Evolutionary conservation across 805 yeast genomes (phyloP), one percentile per base, ranked within the genome.

Genomic region (Starmerella vitae): DNA sequence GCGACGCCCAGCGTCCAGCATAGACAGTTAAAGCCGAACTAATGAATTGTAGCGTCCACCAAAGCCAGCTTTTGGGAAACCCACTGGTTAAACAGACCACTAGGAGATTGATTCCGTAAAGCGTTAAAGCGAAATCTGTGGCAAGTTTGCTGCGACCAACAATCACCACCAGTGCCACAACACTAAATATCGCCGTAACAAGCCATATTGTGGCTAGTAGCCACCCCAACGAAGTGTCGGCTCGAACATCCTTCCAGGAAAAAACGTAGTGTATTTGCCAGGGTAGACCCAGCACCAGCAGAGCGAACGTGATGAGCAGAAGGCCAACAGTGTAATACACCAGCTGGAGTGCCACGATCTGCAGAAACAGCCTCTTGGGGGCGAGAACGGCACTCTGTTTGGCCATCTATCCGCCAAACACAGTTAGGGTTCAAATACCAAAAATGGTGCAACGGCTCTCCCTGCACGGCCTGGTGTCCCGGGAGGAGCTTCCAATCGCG

Each of bases 111-210:
- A 91, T 70, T 18, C 79, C 73, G 58, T 91, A 95, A 13, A 88
- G 73, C 0, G 98, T 91, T n/a, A 88, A 55, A 9, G 94, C 95
- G 63, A 91, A 88, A 60, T 88, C 98, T 80, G 94, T 80, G 0
- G 96, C 97, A 36, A 88, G 63, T 57, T 88, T 91, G 30, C 94
- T 80, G 41, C 97, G 66, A 0, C 97, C 95, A 10, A 88, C 94
- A 20, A 88, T 75, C 2, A 86, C 60, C 1, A 93, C 83, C 54
- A 88, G 75, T 54, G 83, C 84, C 9, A 83, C 58, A 1, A 85
- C 94, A 49, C 93, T 78, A 30, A 91, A 63, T 32, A 91, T 66
- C 0, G 95, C 68, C 56, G 81, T 93, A 36, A 84, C 58, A 13
- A 88, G 63, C 97, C 97, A 88, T 41, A 86, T 58, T 6, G 72